phyloP scores from a whole-genome alignment of 225 moss, liverwort and hornwort genomes.

The Pleurozium schreberi region DNA sequence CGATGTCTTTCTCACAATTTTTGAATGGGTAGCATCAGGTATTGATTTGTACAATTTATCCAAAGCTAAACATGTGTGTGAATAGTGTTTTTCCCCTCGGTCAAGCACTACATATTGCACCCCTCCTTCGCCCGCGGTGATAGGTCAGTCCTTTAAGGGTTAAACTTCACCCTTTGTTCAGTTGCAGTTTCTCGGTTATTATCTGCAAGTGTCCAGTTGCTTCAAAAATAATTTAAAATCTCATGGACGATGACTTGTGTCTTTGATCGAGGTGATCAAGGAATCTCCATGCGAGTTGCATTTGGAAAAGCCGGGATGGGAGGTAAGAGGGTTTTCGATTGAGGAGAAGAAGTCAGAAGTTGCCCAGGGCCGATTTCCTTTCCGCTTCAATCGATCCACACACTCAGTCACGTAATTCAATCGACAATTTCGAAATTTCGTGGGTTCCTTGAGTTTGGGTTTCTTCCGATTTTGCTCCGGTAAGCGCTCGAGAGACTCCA shows the following conservation, averaged over 20 bases:
- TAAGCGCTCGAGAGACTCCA: neutral
- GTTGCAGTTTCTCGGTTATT: neutral
- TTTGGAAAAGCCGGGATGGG: neutral
- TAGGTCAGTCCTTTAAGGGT: too few relatives aligned
- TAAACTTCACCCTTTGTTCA: neutral
- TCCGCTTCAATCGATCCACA: neutral
- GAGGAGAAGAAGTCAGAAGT: neutral
- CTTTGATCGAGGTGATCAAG: neutral
- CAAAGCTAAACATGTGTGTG: too few relatives aligned
- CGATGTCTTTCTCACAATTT: too few relatives aligned
- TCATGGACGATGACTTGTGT: neutral
- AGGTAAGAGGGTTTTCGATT: neutral
- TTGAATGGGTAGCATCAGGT: too few relatives aligned
- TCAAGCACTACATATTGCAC: too few relatives aligned
- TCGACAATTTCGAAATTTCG: neutral
- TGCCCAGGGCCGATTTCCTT: neutral
- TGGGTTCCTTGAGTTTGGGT: neutral
- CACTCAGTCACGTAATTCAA: too few relatives aligned
- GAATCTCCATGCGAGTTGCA: neutral
- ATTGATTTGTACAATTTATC: too few relatives aligned
- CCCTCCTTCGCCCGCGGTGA: too few relatives aligned
- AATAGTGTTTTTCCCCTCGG: too few relatives aligned
- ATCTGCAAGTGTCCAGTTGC: neutral
- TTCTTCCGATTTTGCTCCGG: neutral
- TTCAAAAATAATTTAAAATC: neutral